Evolutionary conservation across 2,329 filamentous ascomycete genomes (phyloP).

Genomic region (Clarireedia hainanense): DNA sequence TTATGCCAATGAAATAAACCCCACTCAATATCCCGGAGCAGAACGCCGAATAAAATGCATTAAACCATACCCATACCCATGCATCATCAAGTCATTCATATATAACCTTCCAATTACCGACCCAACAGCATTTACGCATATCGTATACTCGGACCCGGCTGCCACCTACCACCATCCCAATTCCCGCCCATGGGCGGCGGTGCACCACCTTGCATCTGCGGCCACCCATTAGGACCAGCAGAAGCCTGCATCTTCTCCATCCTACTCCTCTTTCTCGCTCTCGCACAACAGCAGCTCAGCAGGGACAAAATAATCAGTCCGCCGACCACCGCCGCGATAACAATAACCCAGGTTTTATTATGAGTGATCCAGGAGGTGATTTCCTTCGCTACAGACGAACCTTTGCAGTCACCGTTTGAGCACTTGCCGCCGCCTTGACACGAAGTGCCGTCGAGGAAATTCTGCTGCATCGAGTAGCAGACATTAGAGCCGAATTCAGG

Average conservation of each 20-base stretch:
- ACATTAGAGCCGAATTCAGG: slow-evolving; percentile 56
- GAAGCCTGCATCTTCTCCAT: slow-evolving; percentile 1
- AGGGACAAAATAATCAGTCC: slow-evolving; percentile 63
- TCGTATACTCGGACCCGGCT: background rate
- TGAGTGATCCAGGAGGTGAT: slow-evolving; percentile 67
- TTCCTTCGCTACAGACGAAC: slow-evolving; percentile 60
- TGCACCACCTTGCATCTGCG: slow-evolving; percentile 8
- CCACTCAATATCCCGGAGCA: no score
- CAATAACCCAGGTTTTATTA: slow-evolving; percentile 78
- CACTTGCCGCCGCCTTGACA: slow-evolving; percentile 78
- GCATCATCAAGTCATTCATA: no score
- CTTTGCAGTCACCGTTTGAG: slow-evolving; percentile 68
- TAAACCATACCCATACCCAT: no score
- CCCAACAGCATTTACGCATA: background rate
- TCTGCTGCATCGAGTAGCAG: slow-evolving; percentile 75
- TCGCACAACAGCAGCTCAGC: slow-evolving; percentile 55
- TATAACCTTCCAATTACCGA: background rate
- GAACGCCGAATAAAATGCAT: no score
- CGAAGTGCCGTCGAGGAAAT: slow-evolving; percentile 85
- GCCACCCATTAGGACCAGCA: slow-evolving; percentile 9
- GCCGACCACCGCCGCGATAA: slow-evolving; percentile 64
- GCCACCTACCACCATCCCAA: background rate
- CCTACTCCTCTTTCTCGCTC: slow-evolving; percentile 33
- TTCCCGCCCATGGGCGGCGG: no score
- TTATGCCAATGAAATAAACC: no score